Percentiles rank a stretch among this genome's conserved stretches.
Evolutionary conservation across 2,329 filamentous ascomycete species (phyloP).

Genomic region (Neonectria coccinea): DNA sequence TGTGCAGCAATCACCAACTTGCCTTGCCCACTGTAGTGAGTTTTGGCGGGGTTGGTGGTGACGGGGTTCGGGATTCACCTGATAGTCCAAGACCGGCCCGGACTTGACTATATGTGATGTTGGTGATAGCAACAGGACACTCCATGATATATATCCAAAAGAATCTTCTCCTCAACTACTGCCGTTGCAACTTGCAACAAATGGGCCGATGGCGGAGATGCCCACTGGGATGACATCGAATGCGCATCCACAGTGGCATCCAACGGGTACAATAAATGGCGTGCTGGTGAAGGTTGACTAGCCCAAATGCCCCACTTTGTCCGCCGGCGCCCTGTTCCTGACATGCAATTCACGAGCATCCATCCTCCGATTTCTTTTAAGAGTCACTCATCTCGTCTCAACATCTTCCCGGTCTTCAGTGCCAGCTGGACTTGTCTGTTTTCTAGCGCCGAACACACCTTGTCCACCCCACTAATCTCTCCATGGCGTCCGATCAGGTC

Average conservation of each 20-base stretch:
- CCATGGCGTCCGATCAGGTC: constrained; percentile 41
- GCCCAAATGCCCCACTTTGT: constrained; percentile 14
- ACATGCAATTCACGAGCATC: constrained; percentile 10
- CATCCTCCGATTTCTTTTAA: background rate
- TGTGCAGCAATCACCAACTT: background rate
- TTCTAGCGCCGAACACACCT: background rate
- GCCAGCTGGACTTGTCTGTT: background rate
- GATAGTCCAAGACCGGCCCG: background rate
- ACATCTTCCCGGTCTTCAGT: background rate
- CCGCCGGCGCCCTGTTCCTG: constrained; percentile 5
- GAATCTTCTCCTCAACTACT: background rate
- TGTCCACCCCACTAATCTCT: background rate
- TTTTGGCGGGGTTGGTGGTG: background rate
- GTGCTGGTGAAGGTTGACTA: constrained; percentile 11
- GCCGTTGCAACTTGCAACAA: background rate
- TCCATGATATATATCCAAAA: background rate
- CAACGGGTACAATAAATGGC: constrained; percentile 15
- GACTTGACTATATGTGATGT: background rate
- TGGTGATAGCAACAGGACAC: background rate
- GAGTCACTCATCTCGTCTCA: background rate
- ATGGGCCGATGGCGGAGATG: constrained; percentile 39
- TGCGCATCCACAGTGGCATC: constrained; percentile 13
- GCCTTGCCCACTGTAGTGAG: background rate
- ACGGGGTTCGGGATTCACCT: constrained; percentile 1
- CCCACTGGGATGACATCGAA: constrained; percentile 5